phyloP scores from a whole-genome alignment of 495 filamentous ascomycete genomes.

The Penicillium arizonense region DNA sequence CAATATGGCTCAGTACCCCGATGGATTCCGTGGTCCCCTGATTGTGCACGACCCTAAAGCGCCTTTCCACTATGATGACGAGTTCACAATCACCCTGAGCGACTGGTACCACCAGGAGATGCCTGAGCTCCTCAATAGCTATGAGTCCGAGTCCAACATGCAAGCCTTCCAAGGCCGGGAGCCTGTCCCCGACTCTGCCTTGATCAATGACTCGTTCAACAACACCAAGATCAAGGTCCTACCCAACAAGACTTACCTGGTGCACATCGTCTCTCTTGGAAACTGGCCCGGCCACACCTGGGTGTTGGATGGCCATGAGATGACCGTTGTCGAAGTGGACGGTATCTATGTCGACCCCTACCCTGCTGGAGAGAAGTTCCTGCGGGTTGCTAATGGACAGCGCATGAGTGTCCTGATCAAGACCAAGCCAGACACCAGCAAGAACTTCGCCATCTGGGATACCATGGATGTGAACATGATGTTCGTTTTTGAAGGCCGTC shows the following conservation, averaged over 20 bases:
- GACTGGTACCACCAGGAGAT: conserved; percentile 68
- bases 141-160: conserved; percentile 52
- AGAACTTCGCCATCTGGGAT: conserved; percentile 58
- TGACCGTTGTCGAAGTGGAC: conserved; percentile 70
- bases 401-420: conserved; percentile 66
- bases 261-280: conserved; percentile 68
- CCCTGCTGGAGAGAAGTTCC: conserved; percentile 48
- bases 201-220: conserved; percentile 63
- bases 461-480: conserved; percentile 55
- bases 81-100: conserved; percentile 60
- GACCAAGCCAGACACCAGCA: conserved; percentile 46
- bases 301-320: conserved; percentile 51
- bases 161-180: conserved; percentile 47
- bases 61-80: conserved; percentile 69
- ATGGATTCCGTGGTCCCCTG: conserved; percentile 71
- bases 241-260: conserved; percentile 57
- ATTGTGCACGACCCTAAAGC: conserved; percentile 68
- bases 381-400: conserved; percentile 67
- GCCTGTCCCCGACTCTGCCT: conserved; percentile 61
- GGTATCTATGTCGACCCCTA: conserved; percentile 63
- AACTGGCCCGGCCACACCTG: conserved; percentile 59
- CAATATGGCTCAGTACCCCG: conserved; percentile 69
- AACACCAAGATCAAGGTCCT: conserved; percentile 42
- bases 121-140: conserved; percentile 52
- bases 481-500: conserved; percentile 39